Evolutionary conservation across 306 rosid genomes (phyloP).

Genomic region (Begonia loranthoides): DNA sequence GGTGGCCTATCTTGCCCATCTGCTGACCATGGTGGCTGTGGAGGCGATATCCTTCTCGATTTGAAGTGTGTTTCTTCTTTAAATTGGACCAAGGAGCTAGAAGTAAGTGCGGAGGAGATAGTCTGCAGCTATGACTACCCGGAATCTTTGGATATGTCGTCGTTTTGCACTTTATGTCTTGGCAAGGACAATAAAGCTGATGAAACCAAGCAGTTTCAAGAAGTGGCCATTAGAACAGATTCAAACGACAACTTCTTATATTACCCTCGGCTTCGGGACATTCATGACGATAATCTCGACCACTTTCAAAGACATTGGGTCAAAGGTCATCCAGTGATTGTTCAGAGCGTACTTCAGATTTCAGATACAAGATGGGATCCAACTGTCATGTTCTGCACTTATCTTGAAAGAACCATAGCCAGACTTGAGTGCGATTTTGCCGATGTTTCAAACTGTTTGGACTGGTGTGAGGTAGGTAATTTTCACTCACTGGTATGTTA

Average conservation of each 20-base stretch:
- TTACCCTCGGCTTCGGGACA: conserved; percentile 44
- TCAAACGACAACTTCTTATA: conserved; percentile 64
- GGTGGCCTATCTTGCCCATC: conserved; percentile 51
- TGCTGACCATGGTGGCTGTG: conserved; percentile 54
- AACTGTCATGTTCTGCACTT: conserved; percentile 53
- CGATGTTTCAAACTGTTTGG: conserved; percentile 54
- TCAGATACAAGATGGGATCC: conserved; percentile 84
- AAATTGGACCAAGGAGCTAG: conserved; percentile 73
- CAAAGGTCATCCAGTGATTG: conserved; percentile 85
- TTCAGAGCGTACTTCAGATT: conserved; percentile 46
- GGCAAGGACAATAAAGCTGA: conserved; percentile 32
- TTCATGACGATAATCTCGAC: conserved; percentile 50
- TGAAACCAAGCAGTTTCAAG: conserved; percentile 34
- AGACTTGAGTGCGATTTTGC: conserved; percentile 34
- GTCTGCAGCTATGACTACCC: conserved; percentile 98
- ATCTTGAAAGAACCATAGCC: conserved; percentile 72
- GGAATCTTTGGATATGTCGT: conserved; percentile 55
- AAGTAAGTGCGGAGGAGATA: conserved; percentile 84
- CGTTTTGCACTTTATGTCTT: conserved; percentile 58
- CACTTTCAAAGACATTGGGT: conserved; percentile 98
- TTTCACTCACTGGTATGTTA: conserved; percentile 4
- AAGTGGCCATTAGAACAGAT: conserved; percentile 60
- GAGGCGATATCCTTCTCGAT: conserved; percentile 49
- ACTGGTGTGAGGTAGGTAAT: conserved; percentile 91
- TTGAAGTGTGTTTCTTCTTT: conserved; percentile 57